Conservation (phyloP, 2,329 filamentous ascomycete species). For the Talaromyces sp. region DNA sequence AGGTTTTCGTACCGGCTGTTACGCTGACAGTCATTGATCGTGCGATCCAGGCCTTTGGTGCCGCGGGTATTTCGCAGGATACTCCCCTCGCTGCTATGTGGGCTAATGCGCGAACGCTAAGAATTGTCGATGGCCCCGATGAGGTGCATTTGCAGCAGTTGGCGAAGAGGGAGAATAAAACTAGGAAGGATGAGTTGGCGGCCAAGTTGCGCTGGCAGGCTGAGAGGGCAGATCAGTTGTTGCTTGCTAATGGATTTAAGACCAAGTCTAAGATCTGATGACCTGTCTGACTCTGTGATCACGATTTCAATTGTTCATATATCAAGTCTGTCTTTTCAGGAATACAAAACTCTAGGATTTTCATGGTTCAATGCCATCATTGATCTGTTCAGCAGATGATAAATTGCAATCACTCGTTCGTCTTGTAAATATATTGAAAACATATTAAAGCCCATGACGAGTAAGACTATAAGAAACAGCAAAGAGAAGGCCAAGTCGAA, state of each 20-base stretch:
- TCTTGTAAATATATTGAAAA: not conserved
- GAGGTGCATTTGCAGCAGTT: constrained; percentile 75
- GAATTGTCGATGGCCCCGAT: constrained; percentile 89
- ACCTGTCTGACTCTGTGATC: too few species aligned
- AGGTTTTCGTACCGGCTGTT: constrained; percentile 81
- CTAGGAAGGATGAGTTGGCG: constrained; percentile 43
- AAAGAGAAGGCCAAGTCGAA: not conserved
- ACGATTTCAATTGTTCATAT: not conserved
- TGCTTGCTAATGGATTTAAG: constrained; percentile 37
- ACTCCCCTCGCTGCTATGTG: constrained; percentile 85
- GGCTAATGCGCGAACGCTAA: constrained; percentile 73
- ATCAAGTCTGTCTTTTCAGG: not conserved
- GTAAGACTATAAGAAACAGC: not conserved
- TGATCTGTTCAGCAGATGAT: not conserved
- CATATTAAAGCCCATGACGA: not conserved
- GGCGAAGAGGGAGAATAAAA: constrained; percentile 54
- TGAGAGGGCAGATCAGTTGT: constrained; percentile 35
- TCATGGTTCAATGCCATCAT: not conserved
- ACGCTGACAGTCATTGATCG: constrained; percentile 87
- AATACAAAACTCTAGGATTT: not conserved
- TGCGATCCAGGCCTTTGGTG: constrained; percentile 88
- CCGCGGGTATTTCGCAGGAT: constrained; percentile 86
- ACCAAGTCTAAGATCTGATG: constrained; percentile 34
- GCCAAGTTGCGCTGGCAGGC: constrained; percentile 44
- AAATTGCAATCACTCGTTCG: not conserved